Conservation (phyloP, 2,329 filamentous ascomycete species). For the Monosporascus sp. region DNA sequence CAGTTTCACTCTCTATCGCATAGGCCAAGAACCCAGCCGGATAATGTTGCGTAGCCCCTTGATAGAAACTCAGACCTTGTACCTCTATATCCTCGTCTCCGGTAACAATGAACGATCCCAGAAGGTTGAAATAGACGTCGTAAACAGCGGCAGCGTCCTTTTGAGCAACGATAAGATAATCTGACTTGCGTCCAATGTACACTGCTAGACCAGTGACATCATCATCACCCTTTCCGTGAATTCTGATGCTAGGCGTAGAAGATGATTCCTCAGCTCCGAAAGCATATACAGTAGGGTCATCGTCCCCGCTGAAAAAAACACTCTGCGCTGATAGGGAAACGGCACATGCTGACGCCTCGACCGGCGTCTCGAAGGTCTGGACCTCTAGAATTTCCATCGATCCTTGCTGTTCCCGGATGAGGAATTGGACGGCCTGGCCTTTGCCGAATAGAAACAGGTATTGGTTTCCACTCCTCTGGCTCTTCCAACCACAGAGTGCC, state of each 20-base stretch:
- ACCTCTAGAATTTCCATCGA: conserved; percentile 34
- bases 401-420: conserved; percentile 26
- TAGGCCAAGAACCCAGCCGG: conserved; percentile 34
- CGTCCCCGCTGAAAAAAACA: conserved; percentile 36
- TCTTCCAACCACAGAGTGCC: conserved; percentile 39
- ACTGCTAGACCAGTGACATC: conserved; percentile 36
- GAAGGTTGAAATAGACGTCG: conserved; percentile 25
- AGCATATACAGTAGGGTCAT: conserved; percentile 30
- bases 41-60: conserved; percentile 29
- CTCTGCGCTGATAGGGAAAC: conserved; percentile 28
- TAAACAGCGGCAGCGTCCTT: conserved; percentile 34
- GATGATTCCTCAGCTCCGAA: conserved; percentile 36
- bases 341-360: conserved; percentile 39
- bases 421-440: conserved; percentile 30
- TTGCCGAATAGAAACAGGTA: conserved; percentile 44
- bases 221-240: conserved; percentile 29
- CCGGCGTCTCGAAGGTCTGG: conserved; percentile 35
- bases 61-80: conserved; percentile 36
- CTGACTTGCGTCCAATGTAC: conserved; percentile 29
- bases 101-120: conserved; percentile 31
- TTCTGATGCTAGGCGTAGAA: conserved; percentile 26
- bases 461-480: conserved; percentile 29
- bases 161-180: conserved; percentile 38
- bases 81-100: conserved; percentile 37
- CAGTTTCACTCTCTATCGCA: conserved; percentile 34